A percentile compares a stretch with the other conserved stretches of the same genome.
These are phyloP conservation scores for Phaeomoniella chlamydospora DNA, from an alignment of 2,329 filamentous ascomycete species.

Conservation along the genomic window DNA sequence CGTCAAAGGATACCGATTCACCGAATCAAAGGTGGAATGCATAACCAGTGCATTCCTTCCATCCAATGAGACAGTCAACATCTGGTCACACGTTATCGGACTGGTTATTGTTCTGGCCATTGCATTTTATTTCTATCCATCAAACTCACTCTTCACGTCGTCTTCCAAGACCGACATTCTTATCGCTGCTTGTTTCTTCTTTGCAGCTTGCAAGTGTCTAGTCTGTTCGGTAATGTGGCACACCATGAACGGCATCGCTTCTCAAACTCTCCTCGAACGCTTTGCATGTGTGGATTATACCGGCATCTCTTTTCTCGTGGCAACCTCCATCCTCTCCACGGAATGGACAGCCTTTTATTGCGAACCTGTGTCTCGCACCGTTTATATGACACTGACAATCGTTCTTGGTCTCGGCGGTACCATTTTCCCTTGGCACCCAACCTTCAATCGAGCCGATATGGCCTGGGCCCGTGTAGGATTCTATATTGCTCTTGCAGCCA, in stretches of 20 bases:
- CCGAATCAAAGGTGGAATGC: slow-evolving; percentile 79
- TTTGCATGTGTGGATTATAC: slow-evolving; percentile 99
- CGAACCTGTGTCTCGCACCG: slow-evolving; percentile 73
- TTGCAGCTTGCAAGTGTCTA: slow-evolving; percentile 86
- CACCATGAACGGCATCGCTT: slow-evolving; percentile 94
- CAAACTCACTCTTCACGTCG: slow-evolving; percentile 68
- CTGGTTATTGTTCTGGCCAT: slow-evolving; percentile 76
- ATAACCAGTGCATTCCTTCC: slow-evolving; percentile 68
- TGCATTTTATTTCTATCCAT: slow-evolving; percentile 92
- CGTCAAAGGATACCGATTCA: slow-evolving; percentile 80
- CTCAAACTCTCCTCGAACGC: slow-evolving; percentile 75
- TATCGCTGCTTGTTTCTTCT: slow-evolving; percentile 89
- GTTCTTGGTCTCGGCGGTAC: slow-evolving; percentile 73
- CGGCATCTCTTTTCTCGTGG: slow-evolving; percentile 86
- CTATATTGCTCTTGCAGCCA: slow-evolving; percentile 73
- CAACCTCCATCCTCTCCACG: slow-evolving; percentile 92
- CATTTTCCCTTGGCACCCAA: slow-evolving; percentile 88
- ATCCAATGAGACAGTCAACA: slow-evolving; percentile 92
- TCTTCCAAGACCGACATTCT: slow-evolving; percentile 81
- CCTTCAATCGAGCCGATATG: slow-evolving; percentile 86
- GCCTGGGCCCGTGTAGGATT: slow-evolving; percentile 86
- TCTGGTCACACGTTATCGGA: slow-evolving; percentile 89
- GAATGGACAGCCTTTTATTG: slow-evolving; percentile 99
- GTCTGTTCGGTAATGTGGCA: slow-evolving; percentile 96
- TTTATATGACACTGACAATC: slow-evolving; percentile 72